These are phyloP conservation scores for Diaporthe caulivora DNA, from an alignment of 2,329 filamentous ascomycete species.

Conservation along the genomic window DNA sequence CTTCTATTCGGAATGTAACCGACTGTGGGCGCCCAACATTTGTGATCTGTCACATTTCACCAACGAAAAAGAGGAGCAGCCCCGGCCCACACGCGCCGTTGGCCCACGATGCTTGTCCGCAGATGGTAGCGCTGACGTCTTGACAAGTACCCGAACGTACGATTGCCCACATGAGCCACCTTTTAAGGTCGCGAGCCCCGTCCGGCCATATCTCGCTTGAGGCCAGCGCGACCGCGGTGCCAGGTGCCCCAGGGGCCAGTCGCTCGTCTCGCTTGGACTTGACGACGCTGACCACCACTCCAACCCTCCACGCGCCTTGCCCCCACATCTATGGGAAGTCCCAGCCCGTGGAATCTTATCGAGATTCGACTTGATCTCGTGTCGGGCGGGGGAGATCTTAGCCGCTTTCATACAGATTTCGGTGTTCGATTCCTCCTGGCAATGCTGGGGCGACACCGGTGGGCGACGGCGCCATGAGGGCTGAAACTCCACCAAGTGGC, in stretches of 20 bases:
- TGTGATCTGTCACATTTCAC: conserved; percentile 38
- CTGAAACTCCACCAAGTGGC: conserved; percentile 10
- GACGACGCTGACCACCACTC: conserved; percentile 22
- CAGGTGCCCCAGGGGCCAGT: background rate
- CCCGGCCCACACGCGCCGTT: conserved; percentile 34
- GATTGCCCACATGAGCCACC: conserved; percentile 35
- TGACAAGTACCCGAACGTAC: conserved; percentile 31
- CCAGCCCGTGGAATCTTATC: conserved; percentile 36
- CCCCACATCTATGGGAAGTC: conserved; percentile 2
- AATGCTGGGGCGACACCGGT: background rate
- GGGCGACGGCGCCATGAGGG: background rate
- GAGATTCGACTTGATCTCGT: conserved; percentile 39
- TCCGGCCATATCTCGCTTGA: conserved; percentile 29
- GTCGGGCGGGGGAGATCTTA: conserved; percentile 36
- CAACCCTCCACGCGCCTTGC: conserved; percentile 3
- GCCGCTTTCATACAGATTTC: conserved; percentile 26
- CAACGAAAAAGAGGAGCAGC: conserved; percentile 33
- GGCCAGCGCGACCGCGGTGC: conserved; percentile 8
- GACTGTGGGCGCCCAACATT: conserved; percentile 33
- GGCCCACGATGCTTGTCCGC: conserved; percentile 34
- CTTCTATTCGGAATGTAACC: conserved; percentile 36
- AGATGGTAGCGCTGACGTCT: conserved; percentile 33
- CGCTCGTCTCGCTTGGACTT: conserved; percentile 31
- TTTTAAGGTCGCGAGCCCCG: conserved; percentile 14
- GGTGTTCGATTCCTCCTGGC: conserved; percentile 19